Evolutionary conservation across 352 stramenopile species (phyloP), one percentile per base, ranked within the genome.

Genomic region (Pythium volutum): DNA sequence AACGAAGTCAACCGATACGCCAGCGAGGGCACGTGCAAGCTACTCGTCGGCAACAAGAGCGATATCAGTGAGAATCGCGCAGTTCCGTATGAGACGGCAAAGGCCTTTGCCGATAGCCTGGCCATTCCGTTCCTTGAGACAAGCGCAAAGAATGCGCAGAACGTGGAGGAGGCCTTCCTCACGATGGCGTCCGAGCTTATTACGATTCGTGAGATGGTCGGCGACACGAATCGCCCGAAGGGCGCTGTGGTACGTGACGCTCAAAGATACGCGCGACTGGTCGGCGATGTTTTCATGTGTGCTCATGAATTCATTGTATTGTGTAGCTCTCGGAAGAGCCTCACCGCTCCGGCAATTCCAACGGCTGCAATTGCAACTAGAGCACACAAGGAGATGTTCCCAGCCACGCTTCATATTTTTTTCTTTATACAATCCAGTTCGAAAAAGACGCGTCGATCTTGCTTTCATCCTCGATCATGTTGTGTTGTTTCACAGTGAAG

Each of bases 21-120:
- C 15, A 98, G 88, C 57, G 96, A 99, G 78, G 98, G 98, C 76
- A 97, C 98, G 16, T 98, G 98, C 75, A 99, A 99, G 79, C 86
- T 99, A 11, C 87, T 99, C 2, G 96, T 99, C 8, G 98, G 98
- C 53, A 99, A 99, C 84, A 99, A 99, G 87, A 98, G 91, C 66
- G 98, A 99, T 82, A 89, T 99, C 33, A 96, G 81, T 55, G 88
- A 93, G 67, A 99, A 99, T 73, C 87, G 97, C 36, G 96, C 91
- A 8, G 97, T 99, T 38, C 91, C 88, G 38, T 98, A 96, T 42
- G 97, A 99, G 71, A 91, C 96, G 47, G 97, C 96, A 26, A 98
- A 99, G 82, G 96, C 91, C 34, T 98, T 98, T 76, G 97, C 97
- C 18, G 96, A 98, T 69, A 97, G 83, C 62, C 75, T 99, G 49